Evolutionary conservation across 352 stramenopile genomes (phyloP).

Genomic region (Pythium insidiosum): DNA sequence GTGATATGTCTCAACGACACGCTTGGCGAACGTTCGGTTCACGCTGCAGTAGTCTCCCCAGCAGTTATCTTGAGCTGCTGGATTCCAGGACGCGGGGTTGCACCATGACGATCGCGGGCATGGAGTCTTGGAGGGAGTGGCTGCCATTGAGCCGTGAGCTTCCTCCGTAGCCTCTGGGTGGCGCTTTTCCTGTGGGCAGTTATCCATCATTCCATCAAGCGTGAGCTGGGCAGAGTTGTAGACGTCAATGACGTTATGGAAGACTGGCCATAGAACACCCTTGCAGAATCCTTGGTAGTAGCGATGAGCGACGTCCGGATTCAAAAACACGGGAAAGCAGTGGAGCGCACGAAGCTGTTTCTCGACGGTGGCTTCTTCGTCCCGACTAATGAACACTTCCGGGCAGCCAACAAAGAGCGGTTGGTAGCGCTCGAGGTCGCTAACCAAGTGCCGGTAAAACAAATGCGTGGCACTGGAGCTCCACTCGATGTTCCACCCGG

Average conservation of each 20-base stretch:
- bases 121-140: background rate
- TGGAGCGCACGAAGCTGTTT: constrained; percentile 82
- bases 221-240: constrained; percentile 83
- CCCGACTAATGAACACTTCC: constrained; percentile 55
- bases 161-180: background rate
- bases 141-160: background rate
- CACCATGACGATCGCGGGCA: constrained; percentile 25
- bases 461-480: constrained; percentile 64
- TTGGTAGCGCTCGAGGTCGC: constrained; percentile 34
- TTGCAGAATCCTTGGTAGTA: constrained; percentile 96
- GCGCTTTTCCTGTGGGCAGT: background rate
- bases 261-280: constrained; percentile 95
- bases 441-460: constrained; percentile 70
- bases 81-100: constrained; percentile 70
- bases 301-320: constrained; percentile 71
- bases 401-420: constrained; percentile 69
- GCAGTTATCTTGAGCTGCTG: constrained; percentile 63
- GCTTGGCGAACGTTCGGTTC: constrained; percentile 33
- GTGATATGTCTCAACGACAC: constrained; percentile 66
- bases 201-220: constrained; percentile 28
- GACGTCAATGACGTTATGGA: constrained; percentile 96
- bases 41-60: constrained; percentile 77
- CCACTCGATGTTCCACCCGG: constrained; percentile 56
- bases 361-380: constrained; percentile 56
- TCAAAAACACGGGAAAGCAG: constrained; percentile 94